Conservation (phyloP, 148 eudicot genomes). For the Chenopodium formosanum region DNA sequence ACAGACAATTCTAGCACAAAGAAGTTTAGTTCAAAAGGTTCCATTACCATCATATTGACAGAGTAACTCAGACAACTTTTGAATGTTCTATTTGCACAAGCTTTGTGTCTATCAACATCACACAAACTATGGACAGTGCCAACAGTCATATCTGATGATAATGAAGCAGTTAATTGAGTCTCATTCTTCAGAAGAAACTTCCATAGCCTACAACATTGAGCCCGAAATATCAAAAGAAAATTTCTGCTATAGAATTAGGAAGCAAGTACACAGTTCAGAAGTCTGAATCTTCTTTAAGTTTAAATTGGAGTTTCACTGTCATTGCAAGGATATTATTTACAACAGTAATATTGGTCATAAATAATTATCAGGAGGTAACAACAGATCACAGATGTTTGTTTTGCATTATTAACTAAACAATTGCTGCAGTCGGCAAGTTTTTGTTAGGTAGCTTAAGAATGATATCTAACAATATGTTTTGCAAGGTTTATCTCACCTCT, state of each 20-base stretch:
- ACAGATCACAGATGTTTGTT: background rate
- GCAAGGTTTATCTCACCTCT: background rate
- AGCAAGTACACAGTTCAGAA: slow-evolving; percentile 7
- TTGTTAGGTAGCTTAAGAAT: background rate
- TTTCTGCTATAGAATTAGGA: background rate
- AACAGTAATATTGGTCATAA: background rate
- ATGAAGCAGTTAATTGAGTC: slow-evolving; percentile 10
- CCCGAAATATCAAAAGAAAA: background rate
- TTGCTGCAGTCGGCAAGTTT: background rate
- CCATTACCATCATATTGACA: slow-evolving; percentile 19
- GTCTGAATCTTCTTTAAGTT: background rate
- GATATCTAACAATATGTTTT: background rate
- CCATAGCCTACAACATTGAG: slow-evolving; percentile 42
- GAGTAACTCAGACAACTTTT: background rate
- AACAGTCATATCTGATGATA: slow-evolving; percentile 15
- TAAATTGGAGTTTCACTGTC: background rate
- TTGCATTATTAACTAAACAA: background rate
- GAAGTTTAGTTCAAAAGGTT: background rate
- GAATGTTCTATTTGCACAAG: background rate
- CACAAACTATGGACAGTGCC: slow-evolving; percentile 1
- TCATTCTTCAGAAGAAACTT: slow-evolving; percentile 29
- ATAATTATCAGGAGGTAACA: background rate
- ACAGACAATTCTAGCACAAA: background rate
- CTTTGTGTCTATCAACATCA: background rate
- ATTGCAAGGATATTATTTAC: background rate